A percentile compares a stretch with the other conserved stretches of the same genome.
phyloP scores from a whole-genome alignment of 208 protist genomes.

The Leptomonas pyrrhocoris region DNA sequence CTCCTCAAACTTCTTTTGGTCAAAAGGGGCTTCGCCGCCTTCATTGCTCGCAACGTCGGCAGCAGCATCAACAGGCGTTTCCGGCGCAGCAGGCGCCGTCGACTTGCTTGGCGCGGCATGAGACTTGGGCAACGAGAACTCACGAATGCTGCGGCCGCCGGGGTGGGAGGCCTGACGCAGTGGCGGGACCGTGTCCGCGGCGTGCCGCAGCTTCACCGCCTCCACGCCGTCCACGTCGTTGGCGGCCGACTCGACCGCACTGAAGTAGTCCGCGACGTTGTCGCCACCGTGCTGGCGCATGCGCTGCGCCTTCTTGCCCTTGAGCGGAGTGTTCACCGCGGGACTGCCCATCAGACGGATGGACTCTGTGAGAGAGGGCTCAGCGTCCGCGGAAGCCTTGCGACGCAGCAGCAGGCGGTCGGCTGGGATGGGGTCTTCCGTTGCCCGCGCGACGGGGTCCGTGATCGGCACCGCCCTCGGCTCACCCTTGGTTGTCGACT shows the following conservation, averaged over 20 bases:
- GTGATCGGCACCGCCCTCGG: slow-evolving; percentile 61
- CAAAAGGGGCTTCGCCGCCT: slow-evolving; percentile 33
- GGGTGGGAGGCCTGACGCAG: slow-evolving; percentile 75
- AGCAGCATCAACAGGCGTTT: background rate
- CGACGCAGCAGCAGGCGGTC: slow-evolving; percentile 82
- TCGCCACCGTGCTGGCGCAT: slow-evolving; percentile 35
- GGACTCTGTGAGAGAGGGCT: slow-evolving; percentile 89
- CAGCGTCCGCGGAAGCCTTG: slow-evolving; percentile 50
- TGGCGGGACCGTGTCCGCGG: slow-evolving; percentile 47
- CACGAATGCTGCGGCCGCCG: slow-evolving; percentile 62
- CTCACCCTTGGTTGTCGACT: slow-evolving; percentile 40
- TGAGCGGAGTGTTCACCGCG: slow-evolving; percentile 50
- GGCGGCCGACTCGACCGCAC: slow-evolving; percentile 53
- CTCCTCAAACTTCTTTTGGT: slow-evolving; percentile 60
- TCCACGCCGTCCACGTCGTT: slow-evolving; percentile 76
- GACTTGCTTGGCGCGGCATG: slow-evolving; percentile 13
- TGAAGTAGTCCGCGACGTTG: slow-evolving; percentile 52
- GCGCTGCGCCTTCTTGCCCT: slow-evolving; percentile 46
- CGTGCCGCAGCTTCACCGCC: slow-evolving; percentile 59
- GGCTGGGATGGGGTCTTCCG: slow-evolving; percentile 50
- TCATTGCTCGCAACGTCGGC: slow-evolving; percentile 18
- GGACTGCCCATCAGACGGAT: slow-evolving; percentile 86
- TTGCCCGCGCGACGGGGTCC: slow-evolving; percentile 58
- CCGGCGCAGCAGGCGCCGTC: slow-evolving; percentile 5
- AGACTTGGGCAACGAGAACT: slow-evolving; percentile 77